Percentiles rank a stretch among this genome's conserved stretches.
These are phyloP conservation scores for Picea mariana DNA, from an alignment of 83 land plant species.

Conservation along the genomic window DNA sequence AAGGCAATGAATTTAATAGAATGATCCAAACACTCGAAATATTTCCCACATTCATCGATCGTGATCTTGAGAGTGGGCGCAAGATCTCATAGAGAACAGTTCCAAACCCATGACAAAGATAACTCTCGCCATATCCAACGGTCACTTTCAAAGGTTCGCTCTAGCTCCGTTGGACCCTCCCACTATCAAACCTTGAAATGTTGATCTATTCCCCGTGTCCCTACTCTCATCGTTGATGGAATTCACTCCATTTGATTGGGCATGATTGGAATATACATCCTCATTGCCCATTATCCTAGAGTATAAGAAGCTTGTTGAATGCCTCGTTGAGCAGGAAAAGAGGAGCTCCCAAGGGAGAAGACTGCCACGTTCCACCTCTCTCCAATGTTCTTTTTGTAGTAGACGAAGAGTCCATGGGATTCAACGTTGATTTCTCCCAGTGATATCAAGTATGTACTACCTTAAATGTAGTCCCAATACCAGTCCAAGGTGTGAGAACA, in stretches of 20 bases:
- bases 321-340: neutral
- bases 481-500: neutral
- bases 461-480: neutral
- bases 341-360: too few species aligned
- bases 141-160: slow-evolving; percentile 4
- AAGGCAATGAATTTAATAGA: too few species aligned
- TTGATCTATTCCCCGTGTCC: neutral
- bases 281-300: neutral
- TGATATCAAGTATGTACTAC: neutral
- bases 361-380: neutral
- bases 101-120: neutral
- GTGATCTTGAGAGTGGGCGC: neutral
- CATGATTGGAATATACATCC: neutral
- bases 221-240: neutral
- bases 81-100: slow-evolving; percentile 9
- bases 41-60: neutral
- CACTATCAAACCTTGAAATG: too few species aligned
- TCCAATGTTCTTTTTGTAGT: neutral
- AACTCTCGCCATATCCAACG: neutral
- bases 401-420: neutral
- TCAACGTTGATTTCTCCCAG: neutral
- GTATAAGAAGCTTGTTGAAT: neutral
- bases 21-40: too few species aligned
- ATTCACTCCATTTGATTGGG: slow-evolving; percentile 1
- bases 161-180: neutral